Base-by-base conservation (phyloP, 306 rosid species). In the Cicer chorassanicum region DNA sequence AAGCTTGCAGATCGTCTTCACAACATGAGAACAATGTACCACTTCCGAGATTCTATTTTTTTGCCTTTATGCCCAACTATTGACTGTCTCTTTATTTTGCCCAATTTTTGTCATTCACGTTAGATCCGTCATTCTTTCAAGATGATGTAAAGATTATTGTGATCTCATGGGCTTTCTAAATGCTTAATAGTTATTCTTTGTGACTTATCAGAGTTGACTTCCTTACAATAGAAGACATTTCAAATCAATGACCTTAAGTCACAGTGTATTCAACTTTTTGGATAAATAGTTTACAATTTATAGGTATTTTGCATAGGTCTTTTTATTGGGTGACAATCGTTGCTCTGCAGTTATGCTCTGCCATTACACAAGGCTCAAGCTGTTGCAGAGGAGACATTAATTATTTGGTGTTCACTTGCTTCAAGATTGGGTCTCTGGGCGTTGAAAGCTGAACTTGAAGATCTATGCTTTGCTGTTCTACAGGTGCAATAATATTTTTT, bases 1-100 rank as follows among this genome's bases (percentile, higher is more conserved):
- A 93, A 93, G 97, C 97, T 93, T 84, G 97, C 98, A 11, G 98
- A 93, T 61, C 98, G 98, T 45, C 98, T 93, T 87, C 98, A 93
- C 87, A 93, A 93, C 85, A 93, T 93, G 97, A 88, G 98, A 88
- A 93, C 97, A 75, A 91, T 93, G 98, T 93, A 91, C 67, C 72
- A 70, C 66, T 77, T 86, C 78, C 75, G 63, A 67, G 77, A 82
- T 77, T 68, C 41, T 48, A 44, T 18, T 45, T 73, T 70, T 73
- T 13, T 13, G 36, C 44, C 15, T 57, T 78, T 50, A n/a, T 64
- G 10, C 24, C 56, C 54, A 7, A 70, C 36, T 54, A 68, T 50
- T 68, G 74, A 6, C 40, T 54, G 65, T 80, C 65, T 82, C 40
- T 44, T 57, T 45, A 16, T 80, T 66, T 60, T 55, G 2, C 24